Evolutionary conservation across 176 grass and related monocot genomes (phyloP).

Genomic region (Pontederia paniculata): DNA sequence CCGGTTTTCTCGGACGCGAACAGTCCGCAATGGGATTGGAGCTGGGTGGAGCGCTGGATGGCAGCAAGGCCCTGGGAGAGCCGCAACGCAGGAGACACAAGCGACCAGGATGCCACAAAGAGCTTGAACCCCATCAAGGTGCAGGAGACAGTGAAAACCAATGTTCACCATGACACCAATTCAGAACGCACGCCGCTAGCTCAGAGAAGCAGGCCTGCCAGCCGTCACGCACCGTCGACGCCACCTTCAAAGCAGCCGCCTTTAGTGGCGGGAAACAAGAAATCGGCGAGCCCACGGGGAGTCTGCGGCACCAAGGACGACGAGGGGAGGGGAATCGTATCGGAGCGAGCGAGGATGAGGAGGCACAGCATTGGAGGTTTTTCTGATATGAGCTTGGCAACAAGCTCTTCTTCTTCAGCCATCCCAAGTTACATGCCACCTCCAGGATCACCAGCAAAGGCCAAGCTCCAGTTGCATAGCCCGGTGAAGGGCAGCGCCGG

Average conservation of each 20-base stretch:
- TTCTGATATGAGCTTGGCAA: slow-evolving; percentile 49
- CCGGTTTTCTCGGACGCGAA: slow-evolving; percentile 52
- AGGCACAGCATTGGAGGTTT: slow-evolving; percentile 48
- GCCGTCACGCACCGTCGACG: slow-evolving; percentile 31
- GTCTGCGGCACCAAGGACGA: slow-evolving; percentile 40
- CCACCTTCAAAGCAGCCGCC: slow-evolving; percentile 26
- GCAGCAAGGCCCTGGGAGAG: slow-evolving; percentile 50
- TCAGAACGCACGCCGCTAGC: slow-evolving; percentile 33
- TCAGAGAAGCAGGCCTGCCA: slow-evolving; percentile 47
- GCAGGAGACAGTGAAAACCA: neutral
- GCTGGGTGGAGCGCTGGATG: slow-evolving; percentile 93
- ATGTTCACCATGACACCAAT: neutral
- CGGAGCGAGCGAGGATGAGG: slow-evolving; percentile 35
- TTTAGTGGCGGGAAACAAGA: slow-evolving; percentile 25
- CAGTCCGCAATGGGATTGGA: slow-evolving; percentile 94
- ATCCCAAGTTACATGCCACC: slow-evolving; percentile 72
- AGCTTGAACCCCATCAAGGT: slow-evolving; percentile 2
- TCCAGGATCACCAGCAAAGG: slow-evolving; percentile 44
- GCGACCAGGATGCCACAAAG: slow-evolving; percentile 14
- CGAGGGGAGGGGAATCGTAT: slow-evolving; percentile 50
- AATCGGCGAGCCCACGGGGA: slow-evolving; percentile 43
- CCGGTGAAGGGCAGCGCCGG: slow-evolving; percentile 31
- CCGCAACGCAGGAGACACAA: slow-evolving; percentile 17
- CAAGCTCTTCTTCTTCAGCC: slow-evolving; percentile 36
- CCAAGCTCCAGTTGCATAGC: slow-evolving; percentile 36